Percentiles rank a stretch among this genome's conserved stretches.
Evolutionary conservation across 108 stramenopile species (phyloP).

Genomic region (Cyclostephanos invisitatus): DNA sequence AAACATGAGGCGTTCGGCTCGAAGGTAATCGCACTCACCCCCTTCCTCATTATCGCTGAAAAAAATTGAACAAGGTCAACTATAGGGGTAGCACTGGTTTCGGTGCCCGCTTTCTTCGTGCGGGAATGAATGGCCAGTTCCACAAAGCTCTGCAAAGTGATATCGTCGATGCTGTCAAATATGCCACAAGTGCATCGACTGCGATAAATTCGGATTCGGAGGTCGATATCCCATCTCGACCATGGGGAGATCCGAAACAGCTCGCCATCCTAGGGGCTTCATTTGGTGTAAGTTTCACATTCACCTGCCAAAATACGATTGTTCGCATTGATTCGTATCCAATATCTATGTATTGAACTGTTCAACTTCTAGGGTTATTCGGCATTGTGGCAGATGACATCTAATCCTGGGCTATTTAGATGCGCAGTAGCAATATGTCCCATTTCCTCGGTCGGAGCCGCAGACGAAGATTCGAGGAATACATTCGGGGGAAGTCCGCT

Average conservation of each 20-base stretch:
- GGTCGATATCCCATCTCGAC: background rate
- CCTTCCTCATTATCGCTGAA: background rate
- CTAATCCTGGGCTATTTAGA: constrained; percentile 16
- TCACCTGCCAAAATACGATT: no score
- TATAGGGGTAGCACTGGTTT: constrained; percentile 31
- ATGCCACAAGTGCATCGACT: background rate
- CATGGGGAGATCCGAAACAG: constrained; percentile 5
- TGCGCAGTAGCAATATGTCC: constrained; percentile 26
- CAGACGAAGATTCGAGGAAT: constrained; percentile 10
- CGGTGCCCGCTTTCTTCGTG: constrained; percentile 21
- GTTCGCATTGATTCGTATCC: no score
- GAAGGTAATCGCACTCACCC: background rate
- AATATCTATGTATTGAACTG: no score
- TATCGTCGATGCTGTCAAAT: constrained; percentile 13
- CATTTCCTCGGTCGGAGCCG: constrained; percentile 20
- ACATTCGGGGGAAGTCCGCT: constrained; percentile 24
- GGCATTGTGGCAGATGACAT: constrained; percentile 22
- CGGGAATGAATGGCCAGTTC: constrained; percentile 24
- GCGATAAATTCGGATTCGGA: background rate
- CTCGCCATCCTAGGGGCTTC: constrained; percentile 18
- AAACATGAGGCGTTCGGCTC: background rate
- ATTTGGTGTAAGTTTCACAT: constrained; percentile 6
- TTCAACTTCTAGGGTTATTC: constrained; percentile 9
- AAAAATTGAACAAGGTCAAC: constrained; percentile 11
- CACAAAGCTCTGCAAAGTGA: constrained; percentile 18